Base-by-base conservation (phyloP, 306 rosid species). In the Cucurbita moschata region DNA sequence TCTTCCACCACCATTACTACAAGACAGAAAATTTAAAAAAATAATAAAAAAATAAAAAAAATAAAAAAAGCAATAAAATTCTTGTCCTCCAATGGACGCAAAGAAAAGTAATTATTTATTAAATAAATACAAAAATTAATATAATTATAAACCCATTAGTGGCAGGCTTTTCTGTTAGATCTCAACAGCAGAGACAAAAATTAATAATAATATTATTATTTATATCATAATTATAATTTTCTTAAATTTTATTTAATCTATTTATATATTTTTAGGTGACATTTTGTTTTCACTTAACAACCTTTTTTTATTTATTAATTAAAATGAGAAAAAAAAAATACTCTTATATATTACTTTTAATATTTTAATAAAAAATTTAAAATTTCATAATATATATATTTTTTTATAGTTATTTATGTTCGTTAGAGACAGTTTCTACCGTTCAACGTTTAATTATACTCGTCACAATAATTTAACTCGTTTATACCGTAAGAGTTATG, bases 1-100 rank as follows among this genome's bases (percentile, higher is more conserved):
- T n/a, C 50, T 53, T 21, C 38, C 30, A 38, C 40, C 64, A 37
- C 18, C 59, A 54, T 54, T 15, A 40, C 43, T 5, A 16, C 26
- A n/a, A 8, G 19, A 8, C 23, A 19, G 3, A 46, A 46, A n/a
- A 30, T 5, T 49, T 12, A 10, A 30, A 10, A 13, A 40, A 18
- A 16, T 0, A 11, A 38, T 16, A 38, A 39, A 10, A 10, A 30
- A 49, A 4, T 15, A 43, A 16, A 26, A 23, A 23, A 50, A 49
- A 30, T 30, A 30, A 30, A 30, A 40, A 69, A 77, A 84, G 77
- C 78, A 75, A 80, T 38, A 81, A 77, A 87, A 88, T 92, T 84
- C 96, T 83, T 89, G 76, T 51, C 93, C 83, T 90, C 82, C 82
- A 75, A 86, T 77, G 63, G 83, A 89, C 82, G 94, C 96, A 86